Evolutionary conservation across 2,329 filamentous ascomycete genomes (phyloP).

Genomic region (Lomentospora prolificans): DNA sequence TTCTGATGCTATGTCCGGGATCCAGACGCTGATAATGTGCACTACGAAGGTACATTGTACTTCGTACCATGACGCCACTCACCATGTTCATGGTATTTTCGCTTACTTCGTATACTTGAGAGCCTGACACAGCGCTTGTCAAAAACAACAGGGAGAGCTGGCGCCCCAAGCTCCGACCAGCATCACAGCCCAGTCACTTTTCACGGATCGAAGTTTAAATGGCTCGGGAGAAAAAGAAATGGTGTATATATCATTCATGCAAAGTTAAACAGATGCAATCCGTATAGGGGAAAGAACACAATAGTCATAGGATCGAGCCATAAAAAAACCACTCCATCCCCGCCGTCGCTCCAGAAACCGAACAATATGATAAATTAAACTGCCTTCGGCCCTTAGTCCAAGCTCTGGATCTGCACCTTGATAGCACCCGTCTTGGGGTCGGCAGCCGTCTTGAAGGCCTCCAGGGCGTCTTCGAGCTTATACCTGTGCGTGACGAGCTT

Average conservation of each 20-base stretch:
- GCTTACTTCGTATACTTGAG: too few species aligned
- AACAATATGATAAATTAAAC: neutral
- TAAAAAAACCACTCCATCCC: conserved; percentile 12
- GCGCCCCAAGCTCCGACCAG: too few species aligned
- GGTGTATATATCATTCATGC: neutral
- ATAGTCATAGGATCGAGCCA: too few species aligned
- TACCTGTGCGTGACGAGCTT: conserved; percentile 84
- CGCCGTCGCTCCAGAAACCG: neutral
- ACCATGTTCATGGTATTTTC: too few species aligned
- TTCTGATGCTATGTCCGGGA: too few species aligned
- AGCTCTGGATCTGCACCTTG: conserved; percentile 87
- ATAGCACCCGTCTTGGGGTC: conserved; percentile 91
- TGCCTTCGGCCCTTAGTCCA: conserved; percentile 32
- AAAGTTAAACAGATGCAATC: conserved; percentile 10
- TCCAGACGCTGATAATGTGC: too few species aligned
- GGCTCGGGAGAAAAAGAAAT: neutral
- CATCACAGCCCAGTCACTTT: neutral
- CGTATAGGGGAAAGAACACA: neutral
- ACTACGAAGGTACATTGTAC: too few species aligned
- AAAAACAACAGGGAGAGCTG: too few species aligned
- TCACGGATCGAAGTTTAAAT: neutral
- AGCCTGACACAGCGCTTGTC: too few species aligned
- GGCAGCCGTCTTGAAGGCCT: conserved; percentile 82
- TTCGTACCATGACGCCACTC: too few species aligned
- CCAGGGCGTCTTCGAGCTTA: conserved; percentile 71